Evolutionary conservation across 768 basidiomycete species (phyloP), one percentile per base, ranked within the genome.

Genomic region (Rhodotorula taiwanensis): DNA sequence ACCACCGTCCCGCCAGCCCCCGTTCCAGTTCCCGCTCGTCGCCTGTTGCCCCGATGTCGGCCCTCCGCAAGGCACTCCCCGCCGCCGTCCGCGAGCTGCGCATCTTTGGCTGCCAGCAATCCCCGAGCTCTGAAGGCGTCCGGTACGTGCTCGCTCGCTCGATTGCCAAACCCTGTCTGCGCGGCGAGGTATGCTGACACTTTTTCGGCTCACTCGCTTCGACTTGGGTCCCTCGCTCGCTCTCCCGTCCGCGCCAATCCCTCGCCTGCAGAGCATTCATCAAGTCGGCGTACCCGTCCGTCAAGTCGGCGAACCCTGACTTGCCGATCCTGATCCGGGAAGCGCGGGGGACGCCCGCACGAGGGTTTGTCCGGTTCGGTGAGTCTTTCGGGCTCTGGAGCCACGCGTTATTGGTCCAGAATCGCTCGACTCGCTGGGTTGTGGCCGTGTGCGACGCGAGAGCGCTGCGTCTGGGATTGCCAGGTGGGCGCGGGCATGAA

Each of bases 321-420:
- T 36, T 74, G 28, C 71, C 71, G 6, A 62, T 74, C 44, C 47
- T 74, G 27, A 68, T 74, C 44, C 65, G 73, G n/a, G 70, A 74
- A 51, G 72, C 72, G 23, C 36, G 44, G 27, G 73, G 73, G 1
- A 70, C 72, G 23, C 73, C 73, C 9, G 70, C 73, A 28, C 16
- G 73, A 27, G 73, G 63, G 11, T 72, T 72, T 43, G 70, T 63
- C 0, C 50, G 73, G 34, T 71, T 72, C 23, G 73, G 73, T 74
- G 45, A 33, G 73, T 25, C 25, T 16, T 11, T 2, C 15, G 15
- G 20, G 16, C 48, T 54, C 36, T n/a, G n/a, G n/a, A n/a, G n/a
- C n/a, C n/a, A n/a, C n/a, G n/a, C n/a, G n/a, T n/a, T n/a, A n/a
- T 21, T 30, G 21, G 34, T 28, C 21, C n/a, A 4, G n/a, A 10